Percentiles rank a stretch among this genome's conserved stretches.
Evolutionary conservation across 371 early-diverging fungal genomes (phyloP).

Genomic region (Mucor lusitanicus): DNA sequence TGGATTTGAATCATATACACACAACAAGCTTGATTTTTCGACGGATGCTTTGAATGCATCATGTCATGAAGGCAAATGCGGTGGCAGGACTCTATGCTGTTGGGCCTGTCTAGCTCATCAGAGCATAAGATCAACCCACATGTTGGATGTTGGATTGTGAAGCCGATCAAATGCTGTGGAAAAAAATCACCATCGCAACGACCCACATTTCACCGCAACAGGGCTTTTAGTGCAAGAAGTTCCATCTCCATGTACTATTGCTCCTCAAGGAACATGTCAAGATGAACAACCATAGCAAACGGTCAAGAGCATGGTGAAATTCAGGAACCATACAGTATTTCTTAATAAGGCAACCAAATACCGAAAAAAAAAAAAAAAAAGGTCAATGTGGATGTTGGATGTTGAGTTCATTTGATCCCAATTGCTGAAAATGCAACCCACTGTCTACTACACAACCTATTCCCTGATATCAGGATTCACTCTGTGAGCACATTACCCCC

Average conservation of each 20-base stretch:
- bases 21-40: background rate
- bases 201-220: too few species aligned
- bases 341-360: background rate
- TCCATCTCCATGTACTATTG: too few species aligned
- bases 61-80: background rate
- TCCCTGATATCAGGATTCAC: background rate
- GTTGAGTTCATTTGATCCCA: background rate
- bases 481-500: background rate
- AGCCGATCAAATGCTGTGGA: too few species aligned
- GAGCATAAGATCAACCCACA: too few species aligned
- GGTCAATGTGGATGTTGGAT: background rate
- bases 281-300: background rate
- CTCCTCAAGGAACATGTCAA: background rate
- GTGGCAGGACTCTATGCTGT: too few species aligned
- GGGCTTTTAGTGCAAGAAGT: too few species aligned
- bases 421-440: background rate
- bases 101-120: too few species aligned
- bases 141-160: too few species aligned
- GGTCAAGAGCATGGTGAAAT: background rate
- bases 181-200: too few species aligned
- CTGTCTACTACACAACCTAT: background rate
- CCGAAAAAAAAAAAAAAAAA: background rate
- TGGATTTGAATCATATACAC: background rate
- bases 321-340: background rate
- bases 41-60: background rate